phyloP scores from a whole-genome alignment of 2,329 filamentous ascomycete genomes.

The Fusarium sp. region DNA sequence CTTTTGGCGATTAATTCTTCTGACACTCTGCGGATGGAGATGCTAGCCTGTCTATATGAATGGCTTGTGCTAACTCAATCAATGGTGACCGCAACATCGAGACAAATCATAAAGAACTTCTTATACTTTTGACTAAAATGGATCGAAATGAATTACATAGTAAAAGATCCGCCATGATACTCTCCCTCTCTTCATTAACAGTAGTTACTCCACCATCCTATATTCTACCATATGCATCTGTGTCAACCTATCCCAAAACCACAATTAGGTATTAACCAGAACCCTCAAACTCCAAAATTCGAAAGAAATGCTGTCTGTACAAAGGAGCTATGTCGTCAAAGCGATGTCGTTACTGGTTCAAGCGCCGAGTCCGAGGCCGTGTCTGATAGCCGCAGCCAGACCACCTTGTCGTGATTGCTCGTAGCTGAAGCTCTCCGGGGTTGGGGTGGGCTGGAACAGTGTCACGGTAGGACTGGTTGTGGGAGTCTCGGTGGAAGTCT shows the following conservation, averaged over 20 bases:
- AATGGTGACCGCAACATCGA: neutral
- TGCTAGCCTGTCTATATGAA: too few species aligned
- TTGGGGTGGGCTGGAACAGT: constrained; percentile 12
- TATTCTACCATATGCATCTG: constrained; percentile 17
- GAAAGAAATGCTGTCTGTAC: constrained; percentile 29
- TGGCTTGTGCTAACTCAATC: neutral
- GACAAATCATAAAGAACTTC: neutral
- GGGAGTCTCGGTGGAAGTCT: neutral
- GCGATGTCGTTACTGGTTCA: constrained; percentile 3
- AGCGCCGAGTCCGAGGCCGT: constrained; percentile 12
- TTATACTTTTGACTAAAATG: constrained; percentile 25
- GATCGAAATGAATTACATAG: constrained; percentile 32
- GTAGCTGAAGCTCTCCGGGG: constrained; percentile 13
- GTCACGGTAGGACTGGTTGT: constrained; percentile 19
- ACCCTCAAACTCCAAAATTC: constrained; percentile 30
- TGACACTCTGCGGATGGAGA: too few species aligned
- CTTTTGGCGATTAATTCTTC: neutral
- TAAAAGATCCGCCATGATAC: constrained; percentile 9
- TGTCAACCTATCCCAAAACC: constrained; percentile 11
- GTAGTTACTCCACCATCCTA: neutral
- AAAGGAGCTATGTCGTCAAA: constrained; percentile 29
- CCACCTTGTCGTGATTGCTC: neutral
- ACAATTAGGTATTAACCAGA: constrained; percentile 34
- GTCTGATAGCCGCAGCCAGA: neutral
- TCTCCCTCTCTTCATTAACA: neutral